These are phyloP conservation scores for Allium cepa DNA, from an alignment of 106 monocot species.

Conservation along the genomic window DNA sequence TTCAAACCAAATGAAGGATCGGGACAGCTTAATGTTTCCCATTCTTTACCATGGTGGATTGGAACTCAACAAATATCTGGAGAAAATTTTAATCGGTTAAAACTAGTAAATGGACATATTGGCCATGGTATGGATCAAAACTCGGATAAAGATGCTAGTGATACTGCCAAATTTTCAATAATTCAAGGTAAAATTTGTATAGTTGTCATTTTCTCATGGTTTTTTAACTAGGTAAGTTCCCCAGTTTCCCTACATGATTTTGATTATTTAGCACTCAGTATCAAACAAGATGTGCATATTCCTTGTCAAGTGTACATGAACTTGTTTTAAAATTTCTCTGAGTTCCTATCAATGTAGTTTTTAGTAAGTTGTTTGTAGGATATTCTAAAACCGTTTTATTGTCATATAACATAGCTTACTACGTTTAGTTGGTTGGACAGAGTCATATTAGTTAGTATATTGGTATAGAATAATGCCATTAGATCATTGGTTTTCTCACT, in stretches of 20 bases:
- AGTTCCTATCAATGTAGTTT: neutral
- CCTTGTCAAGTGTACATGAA: neutral
- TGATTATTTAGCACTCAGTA: neutral
- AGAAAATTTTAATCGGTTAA: neutral
- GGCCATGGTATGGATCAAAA: neutral
- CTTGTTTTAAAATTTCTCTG: neutral
- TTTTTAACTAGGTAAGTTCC: neutral
- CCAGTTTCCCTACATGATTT: neutral
- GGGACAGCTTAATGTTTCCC: slow-evolving; percentile 1
- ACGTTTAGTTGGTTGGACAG: too few species aligned
- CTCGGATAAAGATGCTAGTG: slow-evolving; percentile 1
- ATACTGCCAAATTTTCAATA: slow-evolving; percentile 3
- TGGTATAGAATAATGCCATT: too few species aligned
- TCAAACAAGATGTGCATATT: slow-evolving; percentile 3
- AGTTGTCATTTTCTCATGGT: neutral
- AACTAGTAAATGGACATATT: neutral
- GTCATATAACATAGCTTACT: too few species aligned
- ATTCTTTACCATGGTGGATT: slow-evolving; percentile 5
- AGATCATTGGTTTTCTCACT: too few species aligned
- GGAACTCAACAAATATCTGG: slow-evolving; percentile 1
- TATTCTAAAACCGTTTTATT: too few species aligned
- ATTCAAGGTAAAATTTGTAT: slow-evolving; percentile 9
- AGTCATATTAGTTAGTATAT: too few species aligned
- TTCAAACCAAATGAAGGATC: slow-evolving; percentile 7
- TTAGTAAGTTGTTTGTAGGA: neutral